Base-by-base conservation (phyloP, 2,329 filamentous ascomycete genomes). In the Erysiphe pulchra region DNA sequence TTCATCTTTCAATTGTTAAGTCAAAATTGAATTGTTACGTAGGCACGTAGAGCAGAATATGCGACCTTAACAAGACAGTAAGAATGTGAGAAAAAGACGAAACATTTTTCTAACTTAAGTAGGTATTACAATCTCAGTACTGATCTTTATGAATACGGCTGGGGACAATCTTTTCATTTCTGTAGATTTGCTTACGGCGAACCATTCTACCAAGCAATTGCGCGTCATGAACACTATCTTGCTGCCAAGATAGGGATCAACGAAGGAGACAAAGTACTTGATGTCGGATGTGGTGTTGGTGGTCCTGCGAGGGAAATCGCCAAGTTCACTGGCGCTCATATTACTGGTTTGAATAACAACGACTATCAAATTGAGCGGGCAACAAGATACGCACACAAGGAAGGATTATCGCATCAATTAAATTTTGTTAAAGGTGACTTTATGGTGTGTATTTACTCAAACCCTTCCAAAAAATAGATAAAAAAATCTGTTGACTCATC, bases 351-450 rank as follows among this genome's bases (percentile, higher is more conserved):
- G 60, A 98, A 95, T 76, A 95, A 94, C 75, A 95, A 95, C 64
- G 84, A 95, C 67, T 95, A 95, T 69, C 90, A 95, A 66, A 93
- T 95, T 54, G 77, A 94, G 61, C 82, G 90, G 53, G 87, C 86
- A n/a, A 86, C 77, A 17, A 69, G 71, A 47, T 95, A 95, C 60
- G 84, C 86, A 3, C 64, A 71, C 50, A 84, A 86, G 64, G 84
- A 92, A 64, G 77, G 77, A 45, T 68, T 95, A 45, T 71, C 78
- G 1, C 62, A 83, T 57, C 85, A 94, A 66, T 67, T 94, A 53
- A 70, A 70, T 50, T 95, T 85, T 56, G 34, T 11, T 40, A 13
- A n/a, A n/a, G n/a, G n/a, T n/a, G n/a, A n/a, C n/a, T n/a, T n/a
- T n/a, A n/a, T n/a, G n/a, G n/a, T n/a, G n/a, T n/a, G n/a, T n/a